Evolutionary conservation across 106 monocot species (phyloP), one percentile per base, ranked within the genome.

Genomic region (Acorus calamus): DNA sequence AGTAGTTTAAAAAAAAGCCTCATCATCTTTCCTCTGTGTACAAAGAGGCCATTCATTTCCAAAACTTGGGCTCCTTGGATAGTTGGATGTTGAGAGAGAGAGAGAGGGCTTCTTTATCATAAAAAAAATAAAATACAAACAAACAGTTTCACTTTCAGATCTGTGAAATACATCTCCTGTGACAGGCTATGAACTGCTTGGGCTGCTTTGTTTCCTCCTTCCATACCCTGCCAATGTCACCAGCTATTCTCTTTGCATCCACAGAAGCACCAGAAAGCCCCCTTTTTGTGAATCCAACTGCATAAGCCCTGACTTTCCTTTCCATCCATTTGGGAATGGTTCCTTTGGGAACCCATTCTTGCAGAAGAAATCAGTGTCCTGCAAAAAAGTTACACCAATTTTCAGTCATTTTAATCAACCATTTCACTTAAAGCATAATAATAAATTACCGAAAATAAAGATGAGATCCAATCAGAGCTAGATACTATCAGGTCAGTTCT

Each of bases 211-310:
- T 68, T 53, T 68, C 68, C 56, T 68, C 68, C 41, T 53, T 68
- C 68, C 68, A 68, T 11, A 58, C 57, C 14, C 68, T 46, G n/a
- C 68, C 57, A 41, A 68, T 58, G 57, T 68, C 68, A 6, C 57
- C 57, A 13, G 68, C 68, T 7, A 68, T 58, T 11, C 57, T 68
- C 47, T 57, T 50, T 11, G 68, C 68, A 41, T 68, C 68, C 68
- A 68, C 47, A 53, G 68, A 45, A 47, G 68, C 68, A 8, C 68
- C 68, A 41, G 68, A 56, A 8, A 68, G 68, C 8, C 68, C 68
- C 53, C 57, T 68, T 44, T 49, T 46, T 68, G 68, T 68, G 68
- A 68, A 68, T 14, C 68, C 68, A 7, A 58, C 68, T 6, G 68
- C 56, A 11, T 68, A 68, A 68, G 56, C 48, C 57, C 68, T 8